Percentiles rank a stretch among this genome's conserved stretches.
These are phyloP conservation scores for Trypanosoma mega DNA, from an alignment of 208 protist genomes.

Conservation along the genomic window DNA sequence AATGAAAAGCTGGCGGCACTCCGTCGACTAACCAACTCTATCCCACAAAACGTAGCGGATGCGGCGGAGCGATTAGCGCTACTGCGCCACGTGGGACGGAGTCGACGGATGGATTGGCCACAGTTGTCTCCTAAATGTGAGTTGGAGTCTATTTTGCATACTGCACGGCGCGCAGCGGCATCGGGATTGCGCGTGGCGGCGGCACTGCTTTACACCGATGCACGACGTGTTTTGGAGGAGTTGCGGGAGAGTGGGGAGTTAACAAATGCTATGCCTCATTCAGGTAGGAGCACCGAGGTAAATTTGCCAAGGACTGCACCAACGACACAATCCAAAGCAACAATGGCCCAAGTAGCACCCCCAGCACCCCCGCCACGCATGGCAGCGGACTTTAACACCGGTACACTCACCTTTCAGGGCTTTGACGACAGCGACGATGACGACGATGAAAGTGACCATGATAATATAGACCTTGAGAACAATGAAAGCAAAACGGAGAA, in stretches of 20 bases:
- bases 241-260: slow-evolving; percentile 17
- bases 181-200: slow-evolving; percentile 21
- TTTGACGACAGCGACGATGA: slow-evolving; percentile 48
- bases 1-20: slow-evolving; percentile 23
- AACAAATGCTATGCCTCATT: too few relatives aligned
- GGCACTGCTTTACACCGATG: slow-evolving; percentile 55
- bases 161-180: neutral
- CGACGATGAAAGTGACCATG: slow-evolving; percentile 36
- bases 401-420: slow-evolving; percentile 66
- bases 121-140: neutral
- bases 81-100: slow-evolving; percentile 12
- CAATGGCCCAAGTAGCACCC: too few relatives aligned
- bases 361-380: slow-evolving; percentile 29
- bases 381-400: slow-evolving; percentile 68
- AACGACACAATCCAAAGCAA: too few relatives aligned
- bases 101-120: neutral
- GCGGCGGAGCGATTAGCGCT: slow-evolving; percentile 14
- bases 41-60: slow-evolving; percentile 9
- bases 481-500: neutral
- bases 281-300: too few relatives aligned
- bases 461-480: slow-evolving; percentile 2
- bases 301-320: too few relatives aligned
- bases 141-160: slow-evolving; percentile 12
- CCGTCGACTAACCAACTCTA: neutral
- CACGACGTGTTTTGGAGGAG: slow-evolving; percentile 34